phyloP scores from a whole-genome alignment of 306 rosid genomes.

The Crotalaria pallida region DNA sequence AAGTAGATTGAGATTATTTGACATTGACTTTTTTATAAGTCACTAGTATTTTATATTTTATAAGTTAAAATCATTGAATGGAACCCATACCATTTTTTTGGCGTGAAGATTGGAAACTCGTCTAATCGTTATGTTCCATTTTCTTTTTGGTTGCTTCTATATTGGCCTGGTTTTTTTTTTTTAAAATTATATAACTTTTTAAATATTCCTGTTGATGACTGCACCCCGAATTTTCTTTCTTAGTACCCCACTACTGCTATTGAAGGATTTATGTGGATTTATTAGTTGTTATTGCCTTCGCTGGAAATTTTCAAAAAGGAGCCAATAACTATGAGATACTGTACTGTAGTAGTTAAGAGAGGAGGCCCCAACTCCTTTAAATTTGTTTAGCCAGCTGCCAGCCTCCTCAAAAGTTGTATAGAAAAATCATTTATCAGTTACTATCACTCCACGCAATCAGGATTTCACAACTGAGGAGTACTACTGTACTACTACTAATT shows the following conservation, averaged over 20 bases:
- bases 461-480: not conserved
- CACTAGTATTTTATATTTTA: not conserved
- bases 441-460: constrained; percentile 15
- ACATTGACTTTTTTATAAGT: constrained; percentile 29
- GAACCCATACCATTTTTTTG: constrained; percentile 18
- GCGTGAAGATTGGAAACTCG: constrained; percentile 18
- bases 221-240: not conserved
- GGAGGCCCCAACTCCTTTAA: constrained; percentile 12
- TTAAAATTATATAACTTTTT: not conserved
- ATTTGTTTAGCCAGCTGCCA: not conserved
- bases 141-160: constrained; percentile 35
- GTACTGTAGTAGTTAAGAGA: not conserved
- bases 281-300: not conserved
- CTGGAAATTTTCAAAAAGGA: not conserved
- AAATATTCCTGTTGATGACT: not conserved
- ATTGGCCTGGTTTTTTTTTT: not conserved
- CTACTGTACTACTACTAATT: too few relatives aligned
- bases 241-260: constrained; percentile 14
- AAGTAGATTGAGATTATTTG: constrained; percentile 45
- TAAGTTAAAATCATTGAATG: not conserved
- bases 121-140: constrained; percentile 10
- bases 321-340: not conserved
- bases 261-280: constrained; percentile 8
- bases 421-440: too few relatives aligned
- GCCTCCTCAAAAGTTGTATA: too few relatives aligned